Percentiles rank a stretch among this genome's conserved stretches.
Evolutionary conservation across 768 basidiomycete species (phyloP).

Genomic region (Tulasnella sp.): DNA sequence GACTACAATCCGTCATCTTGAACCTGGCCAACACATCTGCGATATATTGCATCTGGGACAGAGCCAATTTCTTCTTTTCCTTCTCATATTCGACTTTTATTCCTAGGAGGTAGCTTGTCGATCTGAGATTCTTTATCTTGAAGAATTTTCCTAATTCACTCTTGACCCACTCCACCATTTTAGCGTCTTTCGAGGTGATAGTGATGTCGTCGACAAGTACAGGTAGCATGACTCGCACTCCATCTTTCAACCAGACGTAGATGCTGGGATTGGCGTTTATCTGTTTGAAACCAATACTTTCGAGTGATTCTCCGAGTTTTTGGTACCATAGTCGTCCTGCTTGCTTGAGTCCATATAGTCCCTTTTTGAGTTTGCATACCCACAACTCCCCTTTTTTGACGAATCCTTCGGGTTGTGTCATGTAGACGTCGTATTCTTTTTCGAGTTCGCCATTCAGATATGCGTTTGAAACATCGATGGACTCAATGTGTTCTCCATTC

Average conservation of each 20-base stretch:
- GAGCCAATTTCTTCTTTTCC: background rate
- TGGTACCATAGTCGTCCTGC: slow-evolving; percentile 32
- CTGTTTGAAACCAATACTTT: slow-evolving; percentile 29
- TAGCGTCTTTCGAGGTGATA: background rate
- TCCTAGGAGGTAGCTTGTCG: background rate
- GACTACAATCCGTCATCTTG: background rate
- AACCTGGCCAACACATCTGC: background rate
- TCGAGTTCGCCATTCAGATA: slow-evolving; percentile 34
- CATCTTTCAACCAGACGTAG: slow-evolving; percentile 36
- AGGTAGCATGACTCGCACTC: slow-evolving; percentile 36
- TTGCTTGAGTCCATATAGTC: slow-evolving; percentile 37
- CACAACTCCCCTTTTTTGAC: background rate
- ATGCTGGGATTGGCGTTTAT: background rate
- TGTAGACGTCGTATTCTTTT: slow-evolving; percentile 19
- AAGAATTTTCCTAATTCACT: background rate
- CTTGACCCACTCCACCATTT: background rate
- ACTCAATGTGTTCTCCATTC: slow-evolving; percentile 26
- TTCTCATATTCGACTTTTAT: background rate
- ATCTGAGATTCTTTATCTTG: slow-evolving; percentile 15
- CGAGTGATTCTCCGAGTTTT: slow-evolving; percentile 17
- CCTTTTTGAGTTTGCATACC: slow-evolving; percentile 22
- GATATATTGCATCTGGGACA: background rate
- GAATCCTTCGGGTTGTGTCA: slow-evolving; percentile 22
- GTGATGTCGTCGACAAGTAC: slow-evolving; percentile 34
- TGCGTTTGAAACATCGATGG: slow-evolving; percentile 33